Percentiles rank a stretch among this genome's conserved stretches.
Evolutionary conservation across 345 rosid species (phyloP).

Genomic region (Combretum micranthum): DNA sequence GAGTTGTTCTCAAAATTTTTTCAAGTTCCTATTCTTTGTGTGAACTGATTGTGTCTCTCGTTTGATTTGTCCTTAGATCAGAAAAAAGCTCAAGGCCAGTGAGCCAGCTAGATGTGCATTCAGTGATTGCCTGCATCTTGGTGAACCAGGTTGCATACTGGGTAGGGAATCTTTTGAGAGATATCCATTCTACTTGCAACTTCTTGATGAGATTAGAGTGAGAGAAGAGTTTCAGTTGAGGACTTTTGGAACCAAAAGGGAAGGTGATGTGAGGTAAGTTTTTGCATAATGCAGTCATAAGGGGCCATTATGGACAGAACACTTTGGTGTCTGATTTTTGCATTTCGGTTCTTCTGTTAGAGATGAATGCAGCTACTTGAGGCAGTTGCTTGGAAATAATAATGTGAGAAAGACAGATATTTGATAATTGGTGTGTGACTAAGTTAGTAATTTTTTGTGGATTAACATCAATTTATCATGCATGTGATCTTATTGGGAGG

Average conservation of each 20-base stretch:
- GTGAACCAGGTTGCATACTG: slow-evolving; percentile 83
- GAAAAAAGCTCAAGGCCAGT: slow-evolving; percentile 26
- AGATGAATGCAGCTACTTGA: no score
- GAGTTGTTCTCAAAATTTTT: not conserved
- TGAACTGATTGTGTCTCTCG: not conserved
- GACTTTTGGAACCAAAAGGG: slow-evolving; percentile 88
- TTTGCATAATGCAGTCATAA: not conserved
- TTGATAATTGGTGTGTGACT: no score
- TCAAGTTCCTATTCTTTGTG: not conserved
- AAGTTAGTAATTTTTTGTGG: no score
- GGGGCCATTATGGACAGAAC: no score
- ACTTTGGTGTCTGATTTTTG: no score
- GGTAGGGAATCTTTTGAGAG: slow-evolving; percentile 75
- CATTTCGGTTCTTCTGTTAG: no score
- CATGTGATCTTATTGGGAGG: no score
- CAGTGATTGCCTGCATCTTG: slow-evolving; percentile 77
- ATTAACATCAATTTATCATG: no score
- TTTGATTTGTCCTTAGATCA: slow-evolving; percentile 32
- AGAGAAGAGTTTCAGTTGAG: slow-evolving; percentile 82
- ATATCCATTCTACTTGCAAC: slow-evolving; percentile 66
- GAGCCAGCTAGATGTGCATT: slow-evolving; percentile 58
- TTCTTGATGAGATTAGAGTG: slow-evolving; percentile 80
- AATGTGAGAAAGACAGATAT: no score
- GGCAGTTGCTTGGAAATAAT: no score
- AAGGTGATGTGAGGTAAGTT: slow-evolving; percentile 71